Conservation (phyloP, 306 rosid genomes). For the Albizia julibrissin region DNA sequence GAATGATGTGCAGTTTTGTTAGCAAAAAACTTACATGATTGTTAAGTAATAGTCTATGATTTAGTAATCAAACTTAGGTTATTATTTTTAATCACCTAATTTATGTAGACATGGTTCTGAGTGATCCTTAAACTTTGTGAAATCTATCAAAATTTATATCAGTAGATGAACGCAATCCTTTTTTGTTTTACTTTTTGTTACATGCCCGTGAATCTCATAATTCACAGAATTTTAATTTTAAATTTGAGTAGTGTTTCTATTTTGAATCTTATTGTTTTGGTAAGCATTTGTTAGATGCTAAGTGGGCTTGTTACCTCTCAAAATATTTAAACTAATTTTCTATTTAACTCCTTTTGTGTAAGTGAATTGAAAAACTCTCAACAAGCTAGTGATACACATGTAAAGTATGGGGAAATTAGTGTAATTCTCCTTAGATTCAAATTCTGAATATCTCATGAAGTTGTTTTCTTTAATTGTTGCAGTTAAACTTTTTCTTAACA, state of each 20-base stretch:
- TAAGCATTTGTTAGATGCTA: not conserved
- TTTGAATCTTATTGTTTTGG: conserved; percentile 1
- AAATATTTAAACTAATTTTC: not conserved
- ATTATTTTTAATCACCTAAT: not conserved
- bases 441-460: conserved; percentile 35
- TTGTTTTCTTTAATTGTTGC: conserved; percentile 57
- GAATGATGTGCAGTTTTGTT: conserved; percentile 5
- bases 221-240: not conserved
- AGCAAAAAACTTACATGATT: not conserved
- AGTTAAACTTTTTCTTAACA: conserved; percentile 74
- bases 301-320: not conserved
- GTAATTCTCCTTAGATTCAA: conserved; percentile 22
- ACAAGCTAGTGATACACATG: not conserved
- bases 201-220: not conserved
- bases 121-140: not conserved
- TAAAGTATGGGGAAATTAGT: conserved; percentile 21
- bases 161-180: not conserved
- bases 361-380: not conserved
- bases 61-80: not conserved
- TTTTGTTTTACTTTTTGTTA: not conserved
- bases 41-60: not conserved
- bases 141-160: not conserved
- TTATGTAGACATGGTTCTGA: not conserved
- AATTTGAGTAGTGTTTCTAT: not conserved
- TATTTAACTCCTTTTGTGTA: not conserved